Evolutionary conservation across 495 filamentous ascomycete species (phyloP), one percentile per base, ranked within the genome.

Genomic region (Achaetomiella virescens): DNA sequence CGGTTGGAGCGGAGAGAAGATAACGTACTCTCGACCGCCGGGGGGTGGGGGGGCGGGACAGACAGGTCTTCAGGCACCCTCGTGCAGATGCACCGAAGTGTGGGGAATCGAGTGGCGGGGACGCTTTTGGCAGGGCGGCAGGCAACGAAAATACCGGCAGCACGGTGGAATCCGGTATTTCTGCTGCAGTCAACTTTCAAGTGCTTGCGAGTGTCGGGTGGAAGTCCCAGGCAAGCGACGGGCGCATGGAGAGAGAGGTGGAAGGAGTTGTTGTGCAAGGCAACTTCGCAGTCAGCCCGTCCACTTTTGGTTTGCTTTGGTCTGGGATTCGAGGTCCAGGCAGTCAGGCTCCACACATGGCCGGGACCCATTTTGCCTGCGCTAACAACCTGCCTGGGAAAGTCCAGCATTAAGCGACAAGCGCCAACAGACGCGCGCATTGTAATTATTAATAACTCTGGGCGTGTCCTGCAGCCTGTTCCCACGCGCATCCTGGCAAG

Each of bases 271-370:
- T 4, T 31, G 27, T 9, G 9, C 27, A 31, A 31, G 27, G 27
- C 27, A 31, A 31, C 27, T 31, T 31, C 27, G 27, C 27, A 31
- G 27, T 31, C 27, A 31, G 27, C 27, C 27, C 27, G 27, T 31
- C 27, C 27, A 31, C 27, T 31, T 31, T 31, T 4, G 27, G 27
- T 31, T 31, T 31, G 27, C 5, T 31, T 31, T 31, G 27, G 27
- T 31, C 9, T 31, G 27, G 27, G 27, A 9, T 31, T 31, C 27
- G 27, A 36, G 54, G 25, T 42, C 46, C 52, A 50, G 57, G 52
- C 57, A 55, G 52, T 37, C 54, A 51, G 48, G 12, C 37, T n/a
- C 54, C 50, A 43, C 38, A 37, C 29, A 4, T 31, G 27, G n/a
- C 27, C 27, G 9, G 27, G 27, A 31, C 27, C 27, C 27, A 31